These are phyloP conservation scores for Sisymbrium altissimum DNA, from an alignment of 345 rosid species.

Conservation along the genomic window DNA sequence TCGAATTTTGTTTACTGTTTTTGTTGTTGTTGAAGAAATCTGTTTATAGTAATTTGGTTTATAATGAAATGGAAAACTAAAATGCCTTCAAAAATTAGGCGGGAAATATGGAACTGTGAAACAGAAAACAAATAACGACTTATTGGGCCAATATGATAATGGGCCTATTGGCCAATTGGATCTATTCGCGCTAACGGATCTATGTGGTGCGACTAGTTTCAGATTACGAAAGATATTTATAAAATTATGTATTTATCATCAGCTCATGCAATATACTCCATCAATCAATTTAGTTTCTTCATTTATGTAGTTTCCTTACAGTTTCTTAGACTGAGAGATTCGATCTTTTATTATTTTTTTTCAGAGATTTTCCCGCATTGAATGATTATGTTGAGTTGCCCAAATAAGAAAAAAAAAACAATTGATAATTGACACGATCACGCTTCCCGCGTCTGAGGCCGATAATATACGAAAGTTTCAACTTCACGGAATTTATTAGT, in stretches of 20 bases:
- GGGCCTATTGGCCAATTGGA: not conserved
- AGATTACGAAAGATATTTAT: not conserved
- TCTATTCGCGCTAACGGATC: not conserved
- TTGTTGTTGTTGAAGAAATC: not conserved
- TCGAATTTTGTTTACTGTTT: not conserved
- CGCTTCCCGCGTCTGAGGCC: not conserved
- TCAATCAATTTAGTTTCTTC: not conserved
- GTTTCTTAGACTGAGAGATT: not conserved
- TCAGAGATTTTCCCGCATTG: too few relatives aligned
- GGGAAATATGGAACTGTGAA: constrained; percentile 4
- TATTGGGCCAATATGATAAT: not conserved
- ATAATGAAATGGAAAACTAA: not conserved
- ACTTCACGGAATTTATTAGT: not conserved
- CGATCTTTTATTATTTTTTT: too few relatives aligned
- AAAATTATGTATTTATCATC: not conserved
- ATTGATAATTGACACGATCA: not conserved
- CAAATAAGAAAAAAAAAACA: too few relatives aligned
- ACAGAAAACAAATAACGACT: not conserved
- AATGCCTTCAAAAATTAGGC: not conserved
- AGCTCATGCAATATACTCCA: not conserved
- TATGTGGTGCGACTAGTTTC: not conserved
- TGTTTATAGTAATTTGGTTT: constrained; percentile 2
- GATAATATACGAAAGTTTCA: not conserved
- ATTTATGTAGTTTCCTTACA: not conserved
- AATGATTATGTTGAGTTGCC: too few relatives aligned